Evolutionary conservation across 352 stramenopile species (phyloP).

Genomic region (Phytophthora constricta): DNA sequence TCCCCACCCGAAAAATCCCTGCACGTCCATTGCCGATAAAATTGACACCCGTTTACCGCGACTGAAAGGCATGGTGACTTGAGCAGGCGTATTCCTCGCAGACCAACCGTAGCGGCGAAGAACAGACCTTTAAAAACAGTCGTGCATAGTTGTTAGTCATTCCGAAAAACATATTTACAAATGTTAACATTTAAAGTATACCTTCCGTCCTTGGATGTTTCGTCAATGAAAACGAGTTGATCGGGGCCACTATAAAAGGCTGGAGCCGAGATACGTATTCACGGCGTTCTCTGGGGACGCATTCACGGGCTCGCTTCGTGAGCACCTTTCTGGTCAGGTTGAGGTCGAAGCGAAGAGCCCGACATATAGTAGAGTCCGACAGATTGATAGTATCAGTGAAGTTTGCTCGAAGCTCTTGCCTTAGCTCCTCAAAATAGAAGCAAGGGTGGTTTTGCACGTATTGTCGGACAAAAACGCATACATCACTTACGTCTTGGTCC

Average conservation of each 20-base stretch:
- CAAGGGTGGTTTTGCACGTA: neutral
- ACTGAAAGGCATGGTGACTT: conserved; percentile 12
- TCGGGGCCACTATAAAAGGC: conserved; percentile 32
- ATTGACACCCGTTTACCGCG: conserved; percentile 19
- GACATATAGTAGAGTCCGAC: conserved; percentile 21
- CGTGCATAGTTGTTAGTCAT: no score
- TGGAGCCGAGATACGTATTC: conserved; percentile 12
- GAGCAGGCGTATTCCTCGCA: conserved; percentile 1
- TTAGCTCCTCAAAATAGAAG: neutral
- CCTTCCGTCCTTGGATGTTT: conserved; percentile 28
- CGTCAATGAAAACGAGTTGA: conserved; percentile 27
- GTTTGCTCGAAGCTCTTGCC: conserved; percentile 1
- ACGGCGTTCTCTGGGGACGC: conserved; percentile 7
- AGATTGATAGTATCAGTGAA: neutral
- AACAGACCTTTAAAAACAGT: neutral
- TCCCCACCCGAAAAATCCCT: conserved; percentile 20
- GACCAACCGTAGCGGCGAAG: conserved; percentile 24
- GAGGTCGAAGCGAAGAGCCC: conserved; percentile 11
- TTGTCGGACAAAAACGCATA: neutral
- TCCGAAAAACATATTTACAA: conserved; percentile 2
- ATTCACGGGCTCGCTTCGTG: conserved; percentile 13
- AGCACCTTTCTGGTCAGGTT: conserved; percentile 13
- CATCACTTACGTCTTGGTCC: neutral
- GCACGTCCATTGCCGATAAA: conserved; percentile 20
- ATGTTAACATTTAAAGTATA: conserved; percentile 1